These are phyloP conservation scores for Ascochyta clinopodiicola DNA, from an alignment of 2,329 filamentous ascomycete species.

Conservation along the genomic window DNA sequence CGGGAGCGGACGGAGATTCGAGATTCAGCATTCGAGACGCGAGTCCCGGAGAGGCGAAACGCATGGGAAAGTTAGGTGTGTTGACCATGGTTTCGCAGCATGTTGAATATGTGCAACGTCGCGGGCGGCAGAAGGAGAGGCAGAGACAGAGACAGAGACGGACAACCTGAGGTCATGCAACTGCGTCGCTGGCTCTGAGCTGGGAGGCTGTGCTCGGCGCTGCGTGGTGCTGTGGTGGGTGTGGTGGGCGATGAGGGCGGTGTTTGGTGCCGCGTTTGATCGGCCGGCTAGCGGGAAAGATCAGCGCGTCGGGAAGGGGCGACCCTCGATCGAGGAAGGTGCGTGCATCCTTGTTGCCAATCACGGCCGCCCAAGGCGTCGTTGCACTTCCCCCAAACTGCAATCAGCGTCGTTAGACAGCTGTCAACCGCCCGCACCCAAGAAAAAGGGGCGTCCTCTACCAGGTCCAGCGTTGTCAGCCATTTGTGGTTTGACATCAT, in stretches of 20 bases:
- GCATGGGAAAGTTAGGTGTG: not conserved
- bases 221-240: not conserved
- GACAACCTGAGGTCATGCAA: constrained; percentile 11
- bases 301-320: constrained; percentile 28
- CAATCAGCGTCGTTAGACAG: constrained; percentile 28
- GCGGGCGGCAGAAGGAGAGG: not conserved
- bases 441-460: constrained; percentile 25
- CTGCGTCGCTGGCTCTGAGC: constrained; percentile 8
- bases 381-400: constrained; percentile 38
- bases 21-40: not conserved
- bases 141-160: too few species aligned
- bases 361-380: constrained; percentile 27
- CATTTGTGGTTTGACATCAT: constrained; percentile 14
- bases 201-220: constrained; percentile 14
- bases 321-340: constrained; percentile 27
- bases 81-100: constrained; percentile 11
- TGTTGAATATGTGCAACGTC: constrained; percentile 6
- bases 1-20: constrained; percentile 9
- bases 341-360: constrained; percentile 40
- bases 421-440: constrained; percentile 35
- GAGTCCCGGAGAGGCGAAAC: constrained; percentile 10
- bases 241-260: constrained; percentile 14
- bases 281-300: constrained; percentile 41
- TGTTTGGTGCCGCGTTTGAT: constrained; percentile 38
- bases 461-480: constrained; percentile 7